Conservation (phyloP, 768 basidiomycete species). For the Coprinopsis cinerea region DNA sequence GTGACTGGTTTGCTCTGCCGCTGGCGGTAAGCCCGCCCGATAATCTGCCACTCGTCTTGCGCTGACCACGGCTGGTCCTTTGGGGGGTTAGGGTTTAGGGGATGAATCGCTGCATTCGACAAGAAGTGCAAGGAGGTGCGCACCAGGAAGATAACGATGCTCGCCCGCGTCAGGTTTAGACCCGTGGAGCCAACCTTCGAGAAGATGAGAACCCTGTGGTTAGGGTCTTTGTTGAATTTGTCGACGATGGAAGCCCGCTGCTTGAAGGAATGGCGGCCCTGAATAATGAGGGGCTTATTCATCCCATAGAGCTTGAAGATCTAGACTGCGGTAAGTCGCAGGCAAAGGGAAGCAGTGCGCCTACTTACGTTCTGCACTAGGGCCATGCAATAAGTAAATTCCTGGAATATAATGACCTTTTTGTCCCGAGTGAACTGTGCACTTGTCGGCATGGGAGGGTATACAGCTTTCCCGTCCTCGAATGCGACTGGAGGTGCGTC, state of each 20-base stretch:
- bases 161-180: slow-evolving; percentile 3
- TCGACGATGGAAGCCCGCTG: not conserved
- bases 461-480: not conserved
- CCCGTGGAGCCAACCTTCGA: slow-evolving; percentile 6
- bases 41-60: slow-evolving; percentile 22
- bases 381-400: not conserved
- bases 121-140: not conserved
- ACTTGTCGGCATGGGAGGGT: not conserved
- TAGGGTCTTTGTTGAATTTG: not conserved
- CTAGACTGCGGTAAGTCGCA: not conserved
- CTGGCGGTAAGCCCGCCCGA: slow-evolving; percentile 22
- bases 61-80: slow-evolving; percentile 26
- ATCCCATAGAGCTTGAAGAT: not conserved
- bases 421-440: not conserved
- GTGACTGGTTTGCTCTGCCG: slow-evolving; percentile 19
- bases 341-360: not conserved
- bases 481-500: not conserved
- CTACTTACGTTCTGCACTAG: not conserved
- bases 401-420: slow-evolving; percentile 4
- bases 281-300: not conserved
- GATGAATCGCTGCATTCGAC: too few species aligned
- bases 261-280: not conserved
- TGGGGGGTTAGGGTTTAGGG: slow-evolving; percentile 1
- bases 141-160: slow-evolving; percentile 5
- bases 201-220: not conserved